Conservation (phyloP, 306 rosid genomes). For the Dalbergia cochinchinensis region DNA sequence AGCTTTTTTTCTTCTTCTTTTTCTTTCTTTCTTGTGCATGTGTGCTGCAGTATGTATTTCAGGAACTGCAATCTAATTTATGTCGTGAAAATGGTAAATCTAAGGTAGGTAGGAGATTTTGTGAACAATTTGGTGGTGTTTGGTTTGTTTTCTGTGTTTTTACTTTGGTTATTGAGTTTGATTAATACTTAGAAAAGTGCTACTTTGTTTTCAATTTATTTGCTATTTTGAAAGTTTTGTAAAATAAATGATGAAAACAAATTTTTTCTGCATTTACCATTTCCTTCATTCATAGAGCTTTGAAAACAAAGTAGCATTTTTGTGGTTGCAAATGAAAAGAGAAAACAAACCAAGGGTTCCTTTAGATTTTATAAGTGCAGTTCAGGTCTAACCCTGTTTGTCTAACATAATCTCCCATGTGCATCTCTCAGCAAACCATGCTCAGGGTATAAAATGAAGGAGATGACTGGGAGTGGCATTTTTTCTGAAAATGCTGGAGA, state of each 20-base stretch:
- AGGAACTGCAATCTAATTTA: conserved; percentile 10
- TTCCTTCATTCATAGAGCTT: background rate
- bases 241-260: background rate
- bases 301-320: background rate
- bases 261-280: background rate
- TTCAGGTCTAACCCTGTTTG: background rate
- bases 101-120: conserved; percentile 12
- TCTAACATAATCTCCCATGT: background rate
- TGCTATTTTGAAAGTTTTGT: background rate
- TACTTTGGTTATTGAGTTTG: too few species aligned
- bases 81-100: conserved; percentile 27
- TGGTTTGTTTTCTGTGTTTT: background rate
- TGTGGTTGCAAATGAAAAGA: background rate
- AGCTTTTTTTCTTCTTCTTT: background rate
- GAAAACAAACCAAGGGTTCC: background rate
- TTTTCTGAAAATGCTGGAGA: conserved; percentile 63
- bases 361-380: background rate
- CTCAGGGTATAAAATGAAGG: conserved; percentile 89
- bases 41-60: conserved; percentile 8
- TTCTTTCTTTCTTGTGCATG: conserved; percentile 12
- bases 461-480: conserved; percentile 85
- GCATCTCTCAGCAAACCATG: conserved; percentile 78
- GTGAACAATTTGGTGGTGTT: background rate
- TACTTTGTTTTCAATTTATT: background rate
- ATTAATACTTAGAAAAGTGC: too few species aligned